Percentiles rank a stretch among this genome's conserved stretches.
These are phyloP conservation scores for Taphrina populina DNA, from an alignment of 1,139 yeast species.

Conservation along the genomic window DNA sequence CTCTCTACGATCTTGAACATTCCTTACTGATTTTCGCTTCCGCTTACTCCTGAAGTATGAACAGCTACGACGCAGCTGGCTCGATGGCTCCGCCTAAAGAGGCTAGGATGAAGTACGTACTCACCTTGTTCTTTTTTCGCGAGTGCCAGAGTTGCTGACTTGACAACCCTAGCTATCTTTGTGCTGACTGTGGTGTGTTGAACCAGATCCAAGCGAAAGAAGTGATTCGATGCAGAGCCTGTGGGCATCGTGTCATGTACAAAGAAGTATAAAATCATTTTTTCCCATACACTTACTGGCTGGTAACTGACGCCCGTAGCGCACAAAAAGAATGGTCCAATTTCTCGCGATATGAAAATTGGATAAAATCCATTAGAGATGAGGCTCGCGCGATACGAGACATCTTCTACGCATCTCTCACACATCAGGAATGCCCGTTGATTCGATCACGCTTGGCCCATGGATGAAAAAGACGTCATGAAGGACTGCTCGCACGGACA, in stretches of 20 bases:
- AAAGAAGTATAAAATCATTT: constrained; percentile 55
- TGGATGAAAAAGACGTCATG: no score
- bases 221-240: constrained; percentile 96
- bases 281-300: neutral
- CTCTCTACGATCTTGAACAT: no score
- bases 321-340: constrained; percentile 30
- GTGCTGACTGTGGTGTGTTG: constrained; percentile 93
- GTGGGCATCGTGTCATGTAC: constrained; percentile 96
- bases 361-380: no score
- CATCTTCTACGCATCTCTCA: no score
- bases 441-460: no score
- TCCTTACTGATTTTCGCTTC: no score
- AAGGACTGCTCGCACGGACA: no score
- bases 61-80: constrained; percentile 11
- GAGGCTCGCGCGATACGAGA: no score
- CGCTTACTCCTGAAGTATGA: no score
- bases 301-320: constrained; percentile 8
- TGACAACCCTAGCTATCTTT: constrained; percentile 65
- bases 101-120: constrained; percentile 18
- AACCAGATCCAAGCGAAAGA: constrained; percentile 88
- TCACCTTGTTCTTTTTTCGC: neutral
- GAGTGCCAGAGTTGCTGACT: neutral
- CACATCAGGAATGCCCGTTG: no score
- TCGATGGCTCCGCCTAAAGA: constrained; percentile 17
- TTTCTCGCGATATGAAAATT: constrained; percentile 19